Evolutionary conservation across 352 stramenopile genomes (phyloP).

Genomic region (Phytopythium delawarense): DNA sequence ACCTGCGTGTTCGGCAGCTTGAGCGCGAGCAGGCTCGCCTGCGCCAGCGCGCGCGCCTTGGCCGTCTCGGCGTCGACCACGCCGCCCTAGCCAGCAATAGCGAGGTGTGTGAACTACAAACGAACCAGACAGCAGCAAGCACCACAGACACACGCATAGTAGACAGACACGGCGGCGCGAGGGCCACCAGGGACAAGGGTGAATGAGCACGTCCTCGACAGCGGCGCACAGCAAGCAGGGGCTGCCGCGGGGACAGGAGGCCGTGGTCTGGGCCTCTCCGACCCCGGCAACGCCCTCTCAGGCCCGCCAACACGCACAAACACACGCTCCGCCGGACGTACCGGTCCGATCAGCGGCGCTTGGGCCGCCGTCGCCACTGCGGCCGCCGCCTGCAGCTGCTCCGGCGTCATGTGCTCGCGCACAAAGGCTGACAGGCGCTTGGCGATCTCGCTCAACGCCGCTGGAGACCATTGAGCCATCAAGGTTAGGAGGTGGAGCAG

Average conservation of each 20-base stretch:
- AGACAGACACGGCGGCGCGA: conserved; percentile 2
- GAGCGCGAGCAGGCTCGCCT: conserved; percentile 67
- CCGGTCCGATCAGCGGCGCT: conserved; percentile 3
- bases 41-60: conserved; percentile 51
- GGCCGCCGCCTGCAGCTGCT: conserved; percentile 24
- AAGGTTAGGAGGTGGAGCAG: not conserved
- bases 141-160: conserved; percentile 16
- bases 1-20: conserved; percentile 42
- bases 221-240: not conserved
- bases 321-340: not conserved
- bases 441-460: conserved; percentile 52
- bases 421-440: conserved; percentile 61
- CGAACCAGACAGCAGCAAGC: conserved; percentile 13
- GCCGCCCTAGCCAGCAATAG: conserved; percentile 30
- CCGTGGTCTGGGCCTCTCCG: not conserved
- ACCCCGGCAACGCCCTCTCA: not conserved
- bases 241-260: too few species aligned
- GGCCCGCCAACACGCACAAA: not conserved
- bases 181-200: not conserved
- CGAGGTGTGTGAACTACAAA: conserved; percentile 37
- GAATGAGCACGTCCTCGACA: conserved; percentile 8
- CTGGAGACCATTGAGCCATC: not conserved
- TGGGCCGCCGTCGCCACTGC: conserved; percentile 9
- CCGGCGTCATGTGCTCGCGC: conserved; percentile 48
- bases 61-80: conserved; percentile 52